Percentiles rank a stretch among this genome's conserved stretches.
phyloP scores from a whole-genome alignment of 192 early-diverging fungal species.

The Bifiguratus adelaidae region DNA sequence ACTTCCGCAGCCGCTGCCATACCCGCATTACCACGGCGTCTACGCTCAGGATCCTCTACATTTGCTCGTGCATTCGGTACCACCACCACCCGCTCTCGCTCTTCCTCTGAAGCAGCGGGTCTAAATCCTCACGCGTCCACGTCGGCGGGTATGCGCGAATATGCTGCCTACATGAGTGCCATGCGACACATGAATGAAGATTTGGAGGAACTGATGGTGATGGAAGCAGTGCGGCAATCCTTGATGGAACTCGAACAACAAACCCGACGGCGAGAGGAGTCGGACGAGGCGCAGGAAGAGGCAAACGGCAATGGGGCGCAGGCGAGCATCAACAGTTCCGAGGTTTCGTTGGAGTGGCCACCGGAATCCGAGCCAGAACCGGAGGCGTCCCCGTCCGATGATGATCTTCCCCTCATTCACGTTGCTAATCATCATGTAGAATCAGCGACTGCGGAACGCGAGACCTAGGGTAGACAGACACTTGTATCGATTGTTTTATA shows the following conservation, averaged over 20 bases:
- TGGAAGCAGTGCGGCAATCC: slow-evolving; percentile 81
- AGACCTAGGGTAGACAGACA: no score
- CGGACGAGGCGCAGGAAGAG: no score
- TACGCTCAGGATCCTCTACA: not conserved
- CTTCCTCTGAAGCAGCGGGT: not conserved
- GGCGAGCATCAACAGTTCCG: no score
- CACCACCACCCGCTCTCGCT: slow-evolving; percentile 1
- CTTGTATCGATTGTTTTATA: no score
- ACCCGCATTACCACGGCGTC: not conserved
- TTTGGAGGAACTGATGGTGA: slow-evolving; percentile 85
- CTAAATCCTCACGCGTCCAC: slow-evolving; percentile 21
- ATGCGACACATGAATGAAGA: slow-evolving; percentile 74
- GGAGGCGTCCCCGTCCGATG: no score
- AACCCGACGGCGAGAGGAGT: no score
- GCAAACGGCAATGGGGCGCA: no score
- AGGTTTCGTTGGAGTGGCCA: no score
- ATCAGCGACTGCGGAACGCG: no score
- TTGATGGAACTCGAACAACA: slow-evolving; percentile 50
- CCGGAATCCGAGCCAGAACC: no score
- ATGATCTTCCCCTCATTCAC: no score
- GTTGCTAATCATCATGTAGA: no score
- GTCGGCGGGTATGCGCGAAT: slow-evolving; percentile 37
- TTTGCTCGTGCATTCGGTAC: not conserved
- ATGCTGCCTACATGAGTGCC: slow-evolving; percentile 44
- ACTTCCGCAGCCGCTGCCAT: slow-evolving; percentile 28